phyloP scores from a whole-genome alignment of 2,329 filamentous ascomycete species.

The Xylaria sp. region DNA sequence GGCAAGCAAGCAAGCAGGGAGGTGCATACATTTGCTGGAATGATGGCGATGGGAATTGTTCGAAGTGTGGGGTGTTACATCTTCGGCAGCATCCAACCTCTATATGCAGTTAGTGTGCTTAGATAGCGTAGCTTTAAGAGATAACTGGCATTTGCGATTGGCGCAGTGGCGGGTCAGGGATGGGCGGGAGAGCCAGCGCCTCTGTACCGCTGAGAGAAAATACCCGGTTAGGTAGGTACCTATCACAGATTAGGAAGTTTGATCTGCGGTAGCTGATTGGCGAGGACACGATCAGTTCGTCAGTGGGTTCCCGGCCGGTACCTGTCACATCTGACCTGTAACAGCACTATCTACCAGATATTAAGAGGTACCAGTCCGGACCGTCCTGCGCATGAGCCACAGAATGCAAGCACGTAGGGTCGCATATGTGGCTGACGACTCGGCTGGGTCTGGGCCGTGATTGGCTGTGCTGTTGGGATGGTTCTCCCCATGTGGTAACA shows the following conservation, averaged over 20 bases:
- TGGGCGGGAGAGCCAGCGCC: neutral
- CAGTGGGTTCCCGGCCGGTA: neutral
- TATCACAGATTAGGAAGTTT: slow-evolving; percentile 25
- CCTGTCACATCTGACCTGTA: slow-evolving; percentile 15
- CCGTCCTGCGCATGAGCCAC: slow-evolving; percentile 26
- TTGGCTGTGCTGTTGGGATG: slow-evolving; percentile 6
- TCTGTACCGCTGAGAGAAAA: neutral
- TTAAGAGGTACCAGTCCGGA: neutral
- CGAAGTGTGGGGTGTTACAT: slow-evolving; percentile 20
- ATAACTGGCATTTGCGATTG: neutral
- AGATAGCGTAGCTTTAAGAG: neutral
- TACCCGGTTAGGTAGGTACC: slow-evolving; percentile 23
- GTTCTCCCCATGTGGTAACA: neutral
- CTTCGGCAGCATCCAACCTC: neutral
- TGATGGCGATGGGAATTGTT: neutral
- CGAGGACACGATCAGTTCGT: neutral
- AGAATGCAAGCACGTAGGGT: slow-evolving; percentile 19
- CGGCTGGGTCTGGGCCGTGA: neutral
- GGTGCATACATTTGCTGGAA: neutral
- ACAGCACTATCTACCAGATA: neutral
- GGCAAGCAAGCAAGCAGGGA: neutral
- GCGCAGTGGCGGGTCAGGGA: neutral
- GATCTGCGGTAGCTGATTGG: slow-evolving; percentile 5
- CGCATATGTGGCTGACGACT: slow-evolving; percentile 31
- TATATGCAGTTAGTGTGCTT: neutral